Evolutionary conservation across 768 basidiomycete species (phyloP), one percentile per base, ranked within the genome.

Genomic region (Agrocybe pediades): DNA sequence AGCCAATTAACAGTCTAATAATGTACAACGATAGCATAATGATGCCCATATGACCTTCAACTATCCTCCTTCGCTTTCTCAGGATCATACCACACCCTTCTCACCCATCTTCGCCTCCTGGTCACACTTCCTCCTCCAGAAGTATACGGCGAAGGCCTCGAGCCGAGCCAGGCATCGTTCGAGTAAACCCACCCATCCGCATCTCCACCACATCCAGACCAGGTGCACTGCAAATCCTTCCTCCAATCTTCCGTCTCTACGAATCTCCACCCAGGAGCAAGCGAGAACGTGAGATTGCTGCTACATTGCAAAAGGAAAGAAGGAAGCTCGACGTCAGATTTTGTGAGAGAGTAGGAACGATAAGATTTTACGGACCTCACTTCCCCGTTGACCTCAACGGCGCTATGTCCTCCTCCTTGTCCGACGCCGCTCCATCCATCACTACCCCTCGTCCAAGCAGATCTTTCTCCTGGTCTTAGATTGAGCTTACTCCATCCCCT

Each of bases 151-250:
- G 66, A 57, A 57, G 64, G 69, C 33, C 65, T 69, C 51, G 83
- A 74, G 51, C 84, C 76, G 4, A 82, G 71, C 92, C 91, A 93
- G 0, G 78, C 71, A 53, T 91, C 90, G 56, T 90, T 88, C 7
- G 86, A 86, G 62, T 92, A 92, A 13, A 88, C 82, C 90, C 92
- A 93, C 2, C 89, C 91, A 61, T 83, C 88, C 26, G 59, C 57
- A 66, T 73, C 72, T 6, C 66, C 66, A 24, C 69, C 71, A 50
- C 68, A 71, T 4, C 62, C 70, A 0, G 75, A 74, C 90, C 90
- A 92, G 4, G 62, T 65, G 2, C 78, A 86, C 23, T 71, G 70
- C 6, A 84, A 47, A 68, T 92, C 90, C 23, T 82, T 76, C 47
- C 86, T 74, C 91, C 90, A 93, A 49, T 87, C 83, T 59, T 93